A percentile compares a stretch with the other conserved stretches of the same genome.
Evolutionary conservation across 768 basidiomycete species (phyloP).

Genomic region (Hemileccinum impolitum): DNA sequence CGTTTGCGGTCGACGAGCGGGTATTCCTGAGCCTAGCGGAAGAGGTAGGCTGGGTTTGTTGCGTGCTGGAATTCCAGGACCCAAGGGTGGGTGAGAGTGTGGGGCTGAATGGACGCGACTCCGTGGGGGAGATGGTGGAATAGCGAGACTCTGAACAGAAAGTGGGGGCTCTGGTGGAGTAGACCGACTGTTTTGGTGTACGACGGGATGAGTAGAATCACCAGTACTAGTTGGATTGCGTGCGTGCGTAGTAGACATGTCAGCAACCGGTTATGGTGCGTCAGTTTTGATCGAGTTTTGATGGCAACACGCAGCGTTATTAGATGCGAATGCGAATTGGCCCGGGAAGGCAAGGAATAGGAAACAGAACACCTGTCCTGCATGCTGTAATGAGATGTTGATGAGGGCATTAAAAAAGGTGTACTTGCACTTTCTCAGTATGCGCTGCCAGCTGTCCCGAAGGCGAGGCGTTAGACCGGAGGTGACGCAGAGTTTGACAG

Average conservation of each 20-base stretch:
- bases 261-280: neutral
- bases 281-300: neutral
- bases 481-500: neutral
- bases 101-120: slow-evolving; percentile 29
- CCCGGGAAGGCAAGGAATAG: neutral
- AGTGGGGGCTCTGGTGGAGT: neutral
- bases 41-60: slow-evolving; percentile 17
- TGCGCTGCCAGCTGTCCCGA: neutral
- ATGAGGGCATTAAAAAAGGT: neutral
- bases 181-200: too few species aligned
- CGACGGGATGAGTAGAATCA: slow-evolving; percentile 19
- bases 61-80: slow-evolving; percentile 22
- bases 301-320: neutral
- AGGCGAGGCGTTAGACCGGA: slow-evolving; percentile 7
- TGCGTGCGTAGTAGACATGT: slow-evolving; percentile 33
- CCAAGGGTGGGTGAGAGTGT: slow-evolving; percentile 14
- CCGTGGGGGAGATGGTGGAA: slow-evolving; percentile 21
- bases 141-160: slow-evolving; percentile 2
- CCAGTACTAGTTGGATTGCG: slow-evolving; percentile 44
- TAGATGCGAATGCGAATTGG: neutral
- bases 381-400: slow-evolving; percentile 3
- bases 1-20: slow-evolving; percentile 24
- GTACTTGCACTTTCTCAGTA: slow-evolving; percentile 3
- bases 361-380: neutral
- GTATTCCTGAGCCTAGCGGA: slow-evolving; percentile 24